Percentiles rank a stretch among this genome's conserved stretches.
Conservation (phyloP, 257 asterid genomes). For the Salvia splendens region DNA sequence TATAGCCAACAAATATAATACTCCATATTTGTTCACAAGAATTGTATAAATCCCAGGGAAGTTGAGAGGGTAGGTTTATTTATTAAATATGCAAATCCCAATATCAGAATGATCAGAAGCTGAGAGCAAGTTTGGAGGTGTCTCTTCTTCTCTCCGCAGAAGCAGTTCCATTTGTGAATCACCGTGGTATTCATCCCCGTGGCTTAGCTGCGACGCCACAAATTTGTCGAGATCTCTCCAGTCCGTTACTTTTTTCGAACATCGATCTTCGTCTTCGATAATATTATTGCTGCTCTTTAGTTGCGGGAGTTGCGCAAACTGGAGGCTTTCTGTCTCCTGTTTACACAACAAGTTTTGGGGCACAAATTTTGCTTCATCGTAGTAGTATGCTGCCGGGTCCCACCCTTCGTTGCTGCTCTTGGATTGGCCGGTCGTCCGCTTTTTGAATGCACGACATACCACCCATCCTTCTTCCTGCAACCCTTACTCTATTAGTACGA, state of each 20-base stretch:
- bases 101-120: slow-evolving; percentile 11
- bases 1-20: too few species aligned
- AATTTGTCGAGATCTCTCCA: slow-evolving; percentile 88
- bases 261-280: slow-evolving; percentile 15
- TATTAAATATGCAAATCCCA: slow-evolving; percentile 26
- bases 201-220: slow-evolving; percentile 89
- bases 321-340: slow-evolving; percentile 45
- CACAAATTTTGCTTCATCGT: background rate
- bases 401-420: background rate
- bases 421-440: slow-evolving; percentile 2
- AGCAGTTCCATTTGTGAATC: slow-evolving; percentile 20
- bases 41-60: background rate
- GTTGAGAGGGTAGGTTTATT: background rate
- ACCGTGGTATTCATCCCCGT: slow-evolving; percentile 39
- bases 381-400: background rate
- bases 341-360: slow-evolving; percentile 35
- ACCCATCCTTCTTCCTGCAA: slow-evolving; percentile 31
- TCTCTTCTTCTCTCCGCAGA: slow-evolving; percentile 8
- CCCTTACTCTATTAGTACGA: too few species aligned
- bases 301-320: slow-evolving; percentile 66
- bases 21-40: background rate
- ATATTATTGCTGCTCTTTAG: slow-evolving; percentile 44
- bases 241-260: slow-evolving; percentile 46
- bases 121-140: background rate
- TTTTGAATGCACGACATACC: slow-evolving; percentile 28